phyloP scores from a whole-genome alignment of 805 yeast species.

The Pichia scutulata region DNA sequence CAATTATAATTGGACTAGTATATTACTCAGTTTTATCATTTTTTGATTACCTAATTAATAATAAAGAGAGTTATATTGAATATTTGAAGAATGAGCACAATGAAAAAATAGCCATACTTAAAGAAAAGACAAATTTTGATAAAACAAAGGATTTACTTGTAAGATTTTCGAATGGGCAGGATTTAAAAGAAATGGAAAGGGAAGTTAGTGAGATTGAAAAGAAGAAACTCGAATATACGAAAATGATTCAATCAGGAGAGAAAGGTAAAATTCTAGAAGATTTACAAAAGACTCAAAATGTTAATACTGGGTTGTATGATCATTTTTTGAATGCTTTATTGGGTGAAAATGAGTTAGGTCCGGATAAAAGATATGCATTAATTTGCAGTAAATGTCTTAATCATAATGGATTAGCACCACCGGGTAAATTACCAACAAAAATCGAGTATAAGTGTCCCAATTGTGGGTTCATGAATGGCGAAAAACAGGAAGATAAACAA shows the following conservation, averaged over 20 bases:
- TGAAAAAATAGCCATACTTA: conserved; percentile 29
- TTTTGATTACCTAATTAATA: conserved; percentile 17
- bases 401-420: conserved; percentile 81
- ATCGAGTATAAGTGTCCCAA: conserved; percentile 57
- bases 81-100: conserved; percentile 28
- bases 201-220: conserved; percentile 36
- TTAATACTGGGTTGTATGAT: conserved; percentile 17
- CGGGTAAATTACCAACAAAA: conserved; percentile 43
- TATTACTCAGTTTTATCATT: conserved; percentile 13
- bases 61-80: conserved; percentile 20
- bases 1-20: conserved; percentile 11
- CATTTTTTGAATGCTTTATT: conserved; percentile 37
- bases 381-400: conserved; percentile 58
- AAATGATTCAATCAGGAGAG: conserved; percentile 26
- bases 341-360: conserved; percentile 59
- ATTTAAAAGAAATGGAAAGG: conserved; percentile 31
- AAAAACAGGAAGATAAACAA: neutral
- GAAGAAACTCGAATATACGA: conserved; percentile 33
- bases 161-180: conserved; percentile 51
- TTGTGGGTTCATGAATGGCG: conserved; percentile 42
- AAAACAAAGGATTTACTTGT: conserved; percentile 66
- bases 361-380: conserved; percentile 59
- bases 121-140: conserved; percentile 59
- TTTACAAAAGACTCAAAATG: conserved; percentile 10
- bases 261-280: conserved; percentile 11